These are phyloP conservation scores for Stropharia rugosoannulata DNA, from an alignment of 768 basidiomycete species.

Conservation along the genomic window DNA sequence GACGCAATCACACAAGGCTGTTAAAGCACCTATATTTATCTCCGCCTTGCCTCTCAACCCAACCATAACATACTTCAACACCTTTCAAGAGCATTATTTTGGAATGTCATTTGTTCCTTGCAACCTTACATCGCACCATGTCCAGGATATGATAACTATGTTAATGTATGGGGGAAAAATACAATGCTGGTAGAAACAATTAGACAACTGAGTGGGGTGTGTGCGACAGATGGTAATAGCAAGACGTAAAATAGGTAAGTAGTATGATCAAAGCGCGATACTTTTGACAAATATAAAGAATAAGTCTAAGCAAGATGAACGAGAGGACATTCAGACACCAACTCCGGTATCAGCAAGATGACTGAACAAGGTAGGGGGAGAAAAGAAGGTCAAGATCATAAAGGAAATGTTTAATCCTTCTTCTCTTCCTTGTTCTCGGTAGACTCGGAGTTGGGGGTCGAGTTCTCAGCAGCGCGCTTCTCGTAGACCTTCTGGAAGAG, in stretches of 20 bases:
- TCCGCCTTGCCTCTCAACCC: neutral
- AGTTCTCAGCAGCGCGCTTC: slow-evolving; percentile 80
- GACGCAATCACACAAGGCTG: neutral
- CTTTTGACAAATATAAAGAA: slow-evolving; percentile 26
- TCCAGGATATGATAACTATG: neutral
- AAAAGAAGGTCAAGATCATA: slow-evolving; percentile 11
- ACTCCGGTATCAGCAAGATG: slow-evolving; percentile 9
- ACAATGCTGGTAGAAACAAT: slow-evolving; percentile 8
- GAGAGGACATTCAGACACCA: slow-evolving; percentile 19
- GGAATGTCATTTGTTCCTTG: no score
- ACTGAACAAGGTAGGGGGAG: slow-evolving; percentile 8
- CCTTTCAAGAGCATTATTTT: neutral
- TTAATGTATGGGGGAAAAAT: slow-evolving; percentile 4
- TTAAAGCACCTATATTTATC: neutral
- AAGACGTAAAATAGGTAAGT: slow-evolving; percentile 1
- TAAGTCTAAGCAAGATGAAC: slow-evolving; percentile 22
- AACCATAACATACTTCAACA: neutral
- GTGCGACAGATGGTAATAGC: slow-evolving; percentile 10
- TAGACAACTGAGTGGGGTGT: slow-evolving; percentile 8
- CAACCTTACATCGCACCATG: neutral
- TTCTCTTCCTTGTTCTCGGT: slow-evolving; percentile 69
- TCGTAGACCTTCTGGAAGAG: slow-evolving; percentile 99
- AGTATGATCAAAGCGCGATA: slow-evolving; percentile 16
- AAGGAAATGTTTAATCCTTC: slow-evolving; percentile 64
- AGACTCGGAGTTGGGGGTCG: slow-evolving; percentile 37